Base-by-base conservation (phyloP, 441 rosid species). In the Pelargonium cotyledonis region DNA sequence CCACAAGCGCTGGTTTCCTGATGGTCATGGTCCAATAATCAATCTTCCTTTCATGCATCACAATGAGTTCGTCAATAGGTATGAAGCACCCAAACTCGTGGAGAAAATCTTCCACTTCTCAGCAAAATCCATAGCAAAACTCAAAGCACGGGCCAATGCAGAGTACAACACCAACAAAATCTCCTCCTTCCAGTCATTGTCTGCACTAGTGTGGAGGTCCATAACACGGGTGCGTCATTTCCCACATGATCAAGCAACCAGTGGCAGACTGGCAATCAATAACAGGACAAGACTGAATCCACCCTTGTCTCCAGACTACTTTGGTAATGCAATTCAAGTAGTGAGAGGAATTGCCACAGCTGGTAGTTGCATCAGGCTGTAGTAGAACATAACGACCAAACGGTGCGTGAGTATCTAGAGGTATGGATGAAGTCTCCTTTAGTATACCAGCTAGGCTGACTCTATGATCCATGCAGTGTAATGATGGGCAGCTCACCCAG, bases 401-500 rank as follows among this genome's bases (percentile, higher is more conserved):
- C 41, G 73, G 71, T 86, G 16, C 49, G 75, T 1, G 81, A 72
- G 35, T 68, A 47, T 65, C 70, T 85, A 8, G 78, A 82, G 0
- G 44, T 77, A 1, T 89, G 98, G 96, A 6, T 81, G 29, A 67
- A 80, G 67, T 80, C 79, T 3, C 97, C 85, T 0, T 61, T 9
- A 1, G 14, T 91, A 21, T 84, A 83, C 78, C 73, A 77, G 4
- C 29, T 81, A 1, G 85, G 63, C 12, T 65, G 65, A 65, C 7
- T 71, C 58, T 89, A 81, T 57, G 87, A 85, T 68, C 87, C 86
- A 0, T 4, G 68, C 43, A 86, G 85, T 9, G 72, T 92, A 66
- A 75, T 82, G 86, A 80, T 92, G 80, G 95, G 90, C 65, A 88
- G 96, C 75, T 92, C 95, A 0, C 96, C 91, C 0, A 82, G 96